phyloP scores from a whole-genome alignment of 2,329 filamentous ascomycete species.

The Sporothrix protearum region DNA sequence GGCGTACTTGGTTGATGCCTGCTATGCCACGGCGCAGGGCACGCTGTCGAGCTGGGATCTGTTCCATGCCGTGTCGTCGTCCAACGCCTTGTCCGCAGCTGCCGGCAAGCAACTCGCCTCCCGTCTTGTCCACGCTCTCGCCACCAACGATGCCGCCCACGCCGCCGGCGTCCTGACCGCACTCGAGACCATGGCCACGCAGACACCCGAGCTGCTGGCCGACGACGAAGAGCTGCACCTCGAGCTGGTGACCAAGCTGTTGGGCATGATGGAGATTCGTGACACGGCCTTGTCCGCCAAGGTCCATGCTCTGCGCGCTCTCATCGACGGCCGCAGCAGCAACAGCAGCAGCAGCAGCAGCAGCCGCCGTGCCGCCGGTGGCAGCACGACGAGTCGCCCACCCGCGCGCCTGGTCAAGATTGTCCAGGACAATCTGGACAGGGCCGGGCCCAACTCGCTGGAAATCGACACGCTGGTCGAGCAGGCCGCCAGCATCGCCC shows the following conservation, averaged over 20 bases:
- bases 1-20: slow-evolving; percentile 42
- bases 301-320: slow-evolving; percentile 42
- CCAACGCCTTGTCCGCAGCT: slow-evolving; percentile 39
- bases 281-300: slow-evolving; percentile 41
- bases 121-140: slow-evolving; percentile 33
- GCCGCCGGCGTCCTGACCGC: slow-evolving; percentile 40
- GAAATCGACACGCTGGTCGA: slow-evolving; percentile 52
- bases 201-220: slow-evolving; percentile 44
- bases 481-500: slow-evolving; percentile 44
- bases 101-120: slow-evolving; percentile 34
- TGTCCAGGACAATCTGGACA: slow-evolving; percentile 54
- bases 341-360: slow-evolving; percentile 37
- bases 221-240: slow-evolving; percentile 47
- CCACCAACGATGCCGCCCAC: slow-evolving; percentile 23
- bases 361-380: slow-evolving; percentile 35
- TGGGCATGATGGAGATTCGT: slow-evolving; percentile 52
- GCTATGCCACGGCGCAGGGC: slow-evolving; percentile 39
- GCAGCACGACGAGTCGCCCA: slow-evolving; percentile 35
- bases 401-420: slow-evolving; percentile 47
- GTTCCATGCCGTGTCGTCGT: slow-evolving; percentile 47
- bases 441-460: slow-evolving; percentile 47
- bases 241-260: slow-evolving; percentile 49
- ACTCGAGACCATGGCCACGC: slow-evolving; percentile 48
- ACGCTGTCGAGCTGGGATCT: slow-evolving; percentile 42
- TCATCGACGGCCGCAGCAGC: slow-evolving; percentile 44